Evolutionary conservation across 2,329 filamentous ascomycete genomes (phyloP), one percentile per base, ranked within the genome.

Genomic region (Epicoccum sorghinum): DNA sequence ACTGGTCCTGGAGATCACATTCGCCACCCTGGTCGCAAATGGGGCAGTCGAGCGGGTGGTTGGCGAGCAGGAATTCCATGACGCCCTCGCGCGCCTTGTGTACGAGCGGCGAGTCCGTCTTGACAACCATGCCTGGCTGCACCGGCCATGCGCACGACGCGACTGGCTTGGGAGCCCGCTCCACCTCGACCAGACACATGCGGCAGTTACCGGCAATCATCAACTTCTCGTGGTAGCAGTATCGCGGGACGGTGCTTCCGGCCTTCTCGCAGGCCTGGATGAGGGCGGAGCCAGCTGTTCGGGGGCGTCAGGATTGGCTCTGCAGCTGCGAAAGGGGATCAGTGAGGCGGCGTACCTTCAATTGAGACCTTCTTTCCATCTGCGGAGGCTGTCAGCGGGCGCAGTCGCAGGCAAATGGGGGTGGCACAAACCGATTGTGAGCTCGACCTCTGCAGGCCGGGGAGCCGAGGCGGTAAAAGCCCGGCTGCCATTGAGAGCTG

Each of bases 201-300:
- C 95, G 92, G 80, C 95, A 99, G 80, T 98, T 99, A 79, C 95
- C 95, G 72, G 95, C 95, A 83, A 99, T 96, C 89, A 96, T 92
- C 67, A 99, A 85, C 81, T 99, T 98, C 89, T 98, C 93, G 85
- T 97, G 93, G 80, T 98, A 98, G 81, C 93, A 98, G 80, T 96
- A 97, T 91, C 93, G 92, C 67, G 93, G 93, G 72, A 98, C 84
- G 59, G 89, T 95, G 64, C 83, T 85, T 73, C 95, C 95, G 63
- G 93, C 95, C 82, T 99, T 97, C 81, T 99, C 95, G 82, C 95
- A 99, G 74, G 95, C 95, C 82, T 99, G 95, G 76, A 99, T 99
- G 71, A 99, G 85, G 73, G 95, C 93, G 69, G 95, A 95, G 65
- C 93, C 93, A 79, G 93, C 93, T 96, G 76, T 77, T 70, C 51